These are phyloP conservation scores for Mycena galericulata DNA, from an alignment of 768 basidiomycete genomes.

Conservation along the genomic window DNA sequence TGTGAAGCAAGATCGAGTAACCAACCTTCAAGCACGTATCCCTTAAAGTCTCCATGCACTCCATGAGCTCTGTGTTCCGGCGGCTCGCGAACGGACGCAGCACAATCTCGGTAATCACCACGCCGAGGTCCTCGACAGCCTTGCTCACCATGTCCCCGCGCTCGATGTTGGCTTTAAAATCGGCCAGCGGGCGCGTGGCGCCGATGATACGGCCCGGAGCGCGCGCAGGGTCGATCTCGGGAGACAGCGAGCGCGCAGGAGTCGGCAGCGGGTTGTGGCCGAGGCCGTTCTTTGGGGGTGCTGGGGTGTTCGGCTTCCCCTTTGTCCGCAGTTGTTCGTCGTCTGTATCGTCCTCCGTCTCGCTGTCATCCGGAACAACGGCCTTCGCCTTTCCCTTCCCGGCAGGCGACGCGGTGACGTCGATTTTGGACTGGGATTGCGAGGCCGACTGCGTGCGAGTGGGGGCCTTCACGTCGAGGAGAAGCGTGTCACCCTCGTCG, in stretches of 20 bases:
- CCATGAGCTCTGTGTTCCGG: constrained; percentile 76
- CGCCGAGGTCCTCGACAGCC: constrained; percentile 84
- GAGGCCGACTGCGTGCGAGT: constrained; percentile 32
- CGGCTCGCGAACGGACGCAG: constrained; percentile 76
- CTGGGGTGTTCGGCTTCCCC: constrained; percentile 25
- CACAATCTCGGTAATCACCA: constrained; percentile 78
- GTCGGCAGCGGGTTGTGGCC: constrained; percentile 56
- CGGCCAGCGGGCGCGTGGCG: constrained; percentile 75
- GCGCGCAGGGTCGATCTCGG: constrained; percentile 60
- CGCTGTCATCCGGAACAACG: constrained; percentile 55
- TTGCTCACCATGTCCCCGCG: constrained; percentile 86
- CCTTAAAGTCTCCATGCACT: constrained; percentile 78
- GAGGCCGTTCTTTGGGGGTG: constrained; percentile 22
- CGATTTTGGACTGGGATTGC: constrained; percentile 30
- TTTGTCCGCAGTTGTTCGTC: constrained; percentile 34
- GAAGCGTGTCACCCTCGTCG: constrained; percentile 69
- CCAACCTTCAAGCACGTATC: constrained; percentile 73
- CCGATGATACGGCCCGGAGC: constrained; percentile 83
- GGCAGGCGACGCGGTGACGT: constrained; percentile 31
- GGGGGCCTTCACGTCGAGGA: constrained; percentile 59
- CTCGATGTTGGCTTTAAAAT: constrained; percentile 79
- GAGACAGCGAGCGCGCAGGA: constrained; percentile 64
- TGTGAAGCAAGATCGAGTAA: neutral
- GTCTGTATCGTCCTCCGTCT: constrained; percentile 67
- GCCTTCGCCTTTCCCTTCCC: constrained; percentile 45